phyloP scores from a whole-genome alignment of 2,329 filamentous ascomycete species.

The Dactylellina drechsleri region DNA sequence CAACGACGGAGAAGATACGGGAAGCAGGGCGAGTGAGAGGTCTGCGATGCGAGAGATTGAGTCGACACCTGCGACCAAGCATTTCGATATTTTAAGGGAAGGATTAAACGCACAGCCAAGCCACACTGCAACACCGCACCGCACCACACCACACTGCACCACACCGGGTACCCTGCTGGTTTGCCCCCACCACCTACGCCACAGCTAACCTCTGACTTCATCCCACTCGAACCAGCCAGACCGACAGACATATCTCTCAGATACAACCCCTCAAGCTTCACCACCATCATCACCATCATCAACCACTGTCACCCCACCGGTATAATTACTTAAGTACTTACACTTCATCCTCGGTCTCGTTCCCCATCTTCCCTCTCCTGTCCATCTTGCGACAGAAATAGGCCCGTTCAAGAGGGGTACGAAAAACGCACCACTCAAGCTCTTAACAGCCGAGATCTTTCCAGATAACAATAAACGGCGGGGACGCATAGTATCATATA shows the following conservation, averaged over 20 bases:
- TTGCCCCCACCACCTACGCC: slow-evolving; percentile 39
- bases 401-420: background rate
- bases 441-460: slow-evolving; percentile 6
- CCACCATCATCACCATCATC: slow-evolving; percentile 15
- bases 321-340: background rate
- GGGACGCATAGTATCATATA: slow-evolving; percentile 7
- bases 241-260: background rate
- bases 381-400: background rate
- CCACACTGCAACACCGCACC: no score
- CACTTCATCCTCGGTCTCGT: background rate
- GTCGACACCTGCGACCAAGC: no score
- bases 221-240: slow-evolving; percentile 8
- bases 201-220: slow-evolving; percentile 53
- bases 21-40: no score
- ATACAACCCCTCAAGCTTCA: slow-evolving; percentile 19
- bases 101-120: no score
- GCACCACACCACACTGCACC: no score
- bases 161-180: background rate
- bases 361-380: background rate
- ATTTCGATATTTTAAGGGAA: no score
- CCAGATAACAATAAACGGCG: slow-evolving; percentile 44
- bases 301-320: background rate
- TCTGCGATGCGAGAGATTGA: no score
- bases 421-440: background rate
- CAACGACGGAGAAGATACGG: no score